phyloP scores from a whole-genome alignment of 345 rosid species.

The Aquilaria sinensis region DNA sequence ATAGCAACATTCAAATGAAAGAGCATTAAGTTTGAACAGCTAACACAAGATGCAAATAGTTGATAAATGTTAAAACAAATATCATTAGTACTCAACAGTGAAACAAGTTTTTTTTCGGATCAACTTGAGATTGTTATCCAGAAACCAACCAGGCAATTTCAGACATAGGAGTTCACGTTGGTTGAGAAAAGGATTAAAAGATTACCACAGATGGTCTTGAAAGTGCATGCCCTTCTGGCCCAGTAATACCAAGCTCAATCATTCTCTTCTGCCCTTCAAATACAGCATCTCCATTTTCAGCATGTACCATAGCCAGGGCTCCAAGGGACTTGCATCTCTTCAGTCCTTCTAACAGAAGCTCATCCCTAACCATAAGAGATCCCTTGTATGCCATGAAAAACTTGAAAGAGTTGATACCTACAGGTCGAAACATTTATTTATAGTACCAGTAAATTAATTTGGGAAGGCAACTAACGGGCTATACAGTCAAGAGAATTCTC shows the following conservation, averaged over 20 bases:
- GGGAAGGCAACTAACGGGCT: neutral
- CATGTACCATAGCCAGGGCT: constrained; percentile 98
- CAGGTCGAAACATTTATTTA: constrained; percentile 8
- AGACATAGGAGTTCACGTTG: too few species aligned
- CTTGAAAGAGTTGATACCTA: constrained; percentile 97
- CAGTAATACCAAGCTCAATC: constrained; percentile 90
- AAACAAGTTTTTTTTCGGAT: too few species aligned
- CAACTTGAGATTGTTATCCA: too few species aligned
- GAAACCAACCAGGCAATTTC: too few species aligned
- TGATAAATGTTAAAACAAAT: too few species aligned
- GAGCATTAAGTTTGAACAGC: too few species aligned
- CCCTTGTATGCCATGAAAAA: constrained; percentile 98
- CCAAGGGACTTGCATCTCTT: constrained; percentile 90
- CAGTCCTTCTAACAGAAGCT: constrained; percentile 75
- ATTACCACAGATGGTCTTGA: constrained; percentile 89
- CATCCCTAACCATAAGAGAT: constrained; percentile 72
- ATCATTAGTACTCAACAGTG: too few species aligned
- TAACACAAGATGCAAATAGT: too few species aligned
- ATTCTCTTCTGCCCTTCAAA: constrained; percentile 88
- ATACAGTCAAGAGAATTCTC: neutral
- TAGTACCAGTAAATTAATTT: too few species aligned
- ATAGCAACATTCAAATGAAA: too few species aligned
- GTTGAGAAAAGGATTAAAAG: neutral
- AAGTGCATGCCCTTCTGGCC: constrained; percentile 97
- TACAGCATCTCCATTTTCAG: constrained; percentile 99